Conservation (phyloP, 2,329 filamentous ascomycete species). For the Clarireedia sp. region DNA sequence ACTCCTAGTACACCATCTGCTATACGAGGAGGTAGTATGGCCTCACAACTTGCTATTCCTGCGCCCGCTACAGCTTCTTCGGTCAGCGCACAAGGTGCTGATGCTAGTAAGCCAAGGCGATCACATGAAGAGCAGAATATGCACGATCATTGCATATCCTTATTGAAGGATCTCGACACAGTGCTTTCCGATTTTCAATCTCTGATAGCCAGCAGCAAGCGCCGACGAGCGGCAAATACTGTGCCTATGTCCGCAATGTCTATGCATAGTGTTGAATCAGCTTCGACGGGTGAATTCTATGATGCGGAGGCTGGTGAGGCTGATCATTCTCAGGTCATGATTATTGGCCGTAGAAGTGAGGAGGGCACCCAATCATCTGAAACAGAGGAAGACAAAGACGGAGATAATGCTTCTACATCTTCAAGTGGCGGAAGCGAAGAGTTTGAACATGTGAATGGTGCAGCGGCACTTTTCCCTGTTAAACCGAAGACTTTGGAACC, state of each 20-base stretch:
- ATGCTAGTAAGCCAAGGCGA: conserved; percentile 12
- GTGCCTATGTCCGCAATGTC: conserved; percentile 41
- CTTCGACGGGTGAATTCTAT: conserved; percentile 83
- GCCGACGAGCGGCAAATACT: conserved; percentile 50
- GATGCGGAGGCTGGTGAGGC: conserved; percentile 67
- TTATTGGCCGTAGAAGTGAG: conserved; percentile 65
- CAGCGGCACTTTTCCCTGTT: conserved; percentile 65
- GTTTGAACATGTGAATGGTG: conserved; percentile 42
- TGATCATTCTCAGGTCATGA: conserved; percentile 59
- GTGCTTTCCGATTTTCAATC: conserved; percentile 76
- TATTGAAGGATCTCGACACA: conserved; percentile 78
- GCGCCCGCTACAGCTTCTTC: conserved; percentile 18
- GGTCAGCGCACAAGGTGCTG: conserved; percentile 19
- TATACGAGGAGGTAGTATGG: conserved; percentile 19
- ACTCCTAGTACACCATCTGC: conserved; percentile 18
- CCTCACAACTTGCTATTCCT: conserved; percentile 26
- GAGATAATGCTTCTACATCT: conserved; percentile 50
- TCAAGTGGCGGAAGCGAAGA: conserved; percentile 48
- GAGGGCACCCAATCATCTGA: conserved; percentile 48
- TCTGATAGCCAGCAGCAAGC: conserved; percentile 71
- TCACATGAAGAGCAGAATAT: conserved; percentile 55
- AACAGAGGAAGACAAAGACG: conserved; percentile 39
- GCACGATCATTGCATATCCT: conserved; percentile 72
- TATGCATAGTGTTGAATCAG: conserved; percentile 67
- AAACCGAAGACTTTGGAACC: conserved; percentile 71